Evolutionary conservation across 2,329 filamentous ascomycete species (phyloP).

Genomic region (Nothophoma quercina): DNA sequence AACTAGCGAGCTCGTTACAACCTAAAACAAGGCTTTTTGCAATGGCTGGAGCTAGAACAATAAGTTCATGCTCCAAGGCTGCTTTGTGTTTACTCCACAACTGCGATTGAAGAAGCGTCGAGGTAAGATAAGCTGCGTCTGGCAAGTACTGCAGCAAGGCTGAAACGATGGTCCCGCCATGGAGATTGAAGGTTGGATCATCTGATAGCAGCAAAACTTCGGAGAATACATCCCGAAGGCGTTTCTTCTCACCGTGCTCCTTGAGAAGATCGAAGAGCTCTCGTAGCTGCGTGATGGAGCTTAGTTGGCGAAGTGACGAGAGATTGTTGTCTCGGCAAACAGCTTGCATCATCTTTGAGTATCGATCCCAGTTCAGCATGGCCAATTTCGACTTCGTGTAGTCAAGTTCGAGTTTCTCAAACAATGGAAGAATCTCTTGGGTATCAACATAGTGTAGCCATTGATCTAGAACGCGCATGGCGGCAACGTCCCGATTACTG

Average conservation of each 20-base stretch:
- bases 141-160: constrained; percentile 23
- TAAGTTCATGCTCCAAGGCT: constrained; percentile 22
- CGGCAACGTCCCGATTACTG: constrained; percentile 51
- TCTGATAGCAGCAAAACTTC: constrained; percentile 20
- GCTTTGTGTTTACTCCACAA: constrained; percentile 26
- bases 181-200: constrained; percentile 5
- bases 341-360: constrained; percentile 21
- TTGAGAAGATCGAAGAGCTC: constrained; percentile 30
- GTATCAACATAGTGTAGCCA: constrained; percentile 54
- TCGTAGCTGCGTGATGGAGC: constrained; percentile 24
- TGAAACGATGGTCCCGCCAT: constrained; percentile 11
- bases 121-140: constrained; percentile 24
- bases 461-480: constrained; percentile 49
- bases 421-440: constrained; percentile 47
- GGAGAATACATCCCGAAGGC: constrained; percentile 22
- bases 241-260: constrained; percentile 23
- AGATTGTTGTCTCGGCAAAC: constrained; percentile 32
- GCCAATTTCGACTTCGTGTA: constrained; percentile 43
- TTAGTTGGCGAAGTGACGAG: constrained; percentile 18
- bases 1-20: constrained; percentile 32
- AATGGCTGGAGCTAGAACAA: constrained; percentile 22
- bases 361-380: constrained; percentile 33
- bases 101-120: constrained; percentile 25
- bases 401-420: constrained; percentile 43
- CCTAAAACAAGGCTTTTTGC: constrained; percentile 29